These are phyloP conservation scores for Metschnikowia amazonensis DNA, from an alignment of 805 yeast genomes.

Conservation along the genomic window DNA sequence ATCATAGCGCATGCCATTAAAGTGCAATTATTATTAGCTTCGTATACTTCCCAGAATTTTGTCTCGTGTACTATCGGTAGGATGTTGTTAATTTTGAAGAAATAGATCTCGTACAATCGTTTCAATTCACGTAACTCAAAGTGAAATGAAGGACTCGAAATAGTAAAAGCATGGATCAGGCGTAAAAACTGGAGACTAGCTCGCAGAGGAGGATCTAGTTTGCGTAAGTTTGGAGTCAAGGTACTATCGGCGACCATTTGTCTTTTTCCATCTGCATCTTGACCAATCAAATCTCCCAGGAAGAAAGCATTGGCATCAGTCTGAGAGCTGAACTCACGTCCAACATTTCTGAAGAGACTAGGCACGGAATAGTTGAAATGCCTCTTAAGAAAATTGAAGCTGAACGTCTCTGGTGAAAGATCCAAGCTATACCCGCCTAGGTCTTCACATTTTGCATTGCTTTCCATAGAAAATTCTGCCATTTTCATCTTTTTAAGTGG, in stretches of 20 bases:
- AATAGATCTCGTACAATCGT: slow-evolving; percentile 26
- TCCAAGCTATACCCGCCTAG: not conserved
- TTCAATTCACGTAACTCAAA: slow-evolving; percentile 19
- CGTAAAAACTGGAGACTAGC: slow-evolving; percentile 24
- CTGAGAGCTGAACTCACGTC: not conserved
- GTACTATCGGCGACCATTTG: not conserved
- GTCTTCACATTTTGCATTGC: slow-evolving; percentile 4
- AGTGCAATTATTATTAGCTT: slow-evolving; percentile 18
- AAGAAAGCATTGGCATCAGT: not conserved
- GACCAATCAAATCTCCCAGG: not conserved
- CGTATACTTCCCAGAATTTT: slow-evolving; percentile 28
- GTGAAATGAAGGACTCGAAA: slow-evolving; percentile 27
- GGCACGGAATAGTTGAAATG: slow-evolving; percentile 24
- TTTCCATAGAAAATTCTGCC: not conserved
- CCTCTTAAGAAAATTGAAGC: slow-evolving; percentile 12
- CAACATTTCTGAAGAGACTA: not conserved
- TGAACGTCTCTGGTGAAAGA: slow-evolving; percentile 1
- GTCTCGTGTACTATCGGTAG: slow-evolving; percentile 30
- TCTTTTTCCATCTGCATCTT: not conserved
- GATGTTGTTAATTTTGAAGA: slow-evolving; percentile 30
- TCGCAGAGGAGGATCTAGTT: slow-evolving; percentile 1
- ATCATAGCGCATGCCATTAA: slow-evolving; percentile 27
- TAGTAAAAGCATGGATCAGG: slow-evolving; percentile 36
- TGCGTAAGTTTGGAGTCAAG: not conserved
- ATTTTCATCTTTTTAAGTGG: not conserved